These are phyloP conservation scores for Anthracocystis walkeri DNA, from an alignment of 1,284 basidiomycete genomes.

Conservation along the genomic window DNA sequence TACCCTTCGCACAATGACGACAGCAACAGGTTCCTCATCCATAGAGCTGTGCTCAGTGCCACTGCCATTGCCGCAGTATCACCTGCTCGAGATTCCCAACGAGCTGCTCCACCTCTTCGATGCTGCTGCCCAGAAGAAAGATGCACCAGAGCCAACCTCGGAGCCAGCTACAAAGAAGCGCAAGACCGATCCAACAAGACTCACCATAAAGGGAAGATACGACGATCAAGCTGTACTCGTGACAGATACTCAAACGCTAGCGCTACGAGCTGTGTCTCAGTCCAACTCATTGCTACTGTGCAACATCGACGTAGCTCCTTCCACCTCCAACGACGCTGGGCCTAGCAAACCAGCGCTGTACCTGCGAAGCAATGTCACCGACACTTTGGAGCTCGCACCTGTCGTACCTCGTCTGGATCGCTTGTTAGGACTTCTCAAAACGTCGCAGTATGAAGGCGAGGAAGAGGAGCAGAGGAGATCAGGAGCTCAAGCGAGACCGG, in stretches of 20 bases:
- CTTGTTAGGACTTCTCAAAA: constrained; percentile 51
- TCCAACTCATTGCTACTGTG: constrained; percentile 64
- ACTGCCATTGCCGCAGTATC: constrained; percentile 40
- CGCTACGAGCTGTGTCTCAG: constrained; percentile 63
- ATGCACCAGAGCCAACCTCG: constrained; percentile 4
- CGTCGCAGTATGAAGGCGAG: constrained; percentile 53
- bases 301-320: constrained; percentile 30
- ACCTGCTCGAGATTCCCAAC: constrained; percentile 54
- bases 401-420: constrained; percentile 57
- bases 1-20: constrained; percentile 2
- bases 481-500: constrained; percentile 4
- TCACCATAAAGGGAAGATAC: constrained; percentile 63
- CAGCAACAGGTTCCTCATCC: constrained; percentile 20
- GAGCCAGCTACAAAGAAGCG: constrained; percentile 37
- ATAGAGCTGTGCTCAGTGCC: constrained; percentile 35
- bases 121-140: constrained; percentile 16
- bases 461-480: constrained; percentile 31
- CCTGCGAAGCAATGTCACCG: constrained; percentile 52
- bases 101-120: constrained; percentile 50
- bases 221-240: constrained; percentile 64
- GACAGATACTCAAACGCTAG: constrained; percentile 55
- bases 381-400: constrained; percentile 61
- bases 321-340: not conserved
- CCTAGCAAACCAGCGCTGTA: constrained; percentile 29
- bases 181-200: constrained; percentile 23